phyloP scores from a whole-genome alignment of 2,329 filamentous ascomycete genomes.

The Penicillium sp. region DNA sequence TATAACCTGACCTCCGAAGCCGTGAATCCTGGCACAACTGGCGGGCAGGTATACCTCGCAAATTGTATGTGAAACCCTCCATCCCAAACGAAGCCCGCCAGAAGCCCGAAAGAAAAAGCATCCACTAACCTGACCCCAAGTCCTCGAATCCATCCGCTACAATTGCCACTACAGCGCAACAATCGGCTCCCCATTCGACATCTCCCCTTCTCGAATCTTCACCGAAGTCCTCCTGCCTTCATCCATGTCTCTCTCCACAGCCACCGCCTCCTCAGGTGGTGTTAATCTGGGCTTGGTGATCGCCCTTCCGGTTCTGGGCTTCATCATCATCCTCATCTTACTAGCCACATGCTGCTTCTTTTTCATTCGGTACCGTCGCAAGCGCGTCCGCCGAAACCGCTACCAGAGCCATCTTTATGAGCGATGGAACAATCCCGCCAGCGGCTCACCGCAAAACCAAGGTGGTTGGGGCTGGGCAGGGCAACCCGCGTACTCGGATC shows the following conservation, averaged over 20 bases:
- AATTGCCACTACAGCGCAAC: slow-evolving; percentile 43
- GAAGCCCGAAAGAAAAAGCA: background rate
- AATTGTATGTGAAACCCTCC: slow-evolving; percentile 40
- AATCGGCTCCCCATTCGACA: slow-evolving; percentile 37
- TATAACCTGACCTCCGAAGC: slow-evolving; percentile 39
- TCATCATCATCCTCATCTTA: slow-evolving; percentile 36
- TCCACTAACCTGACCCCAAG: slow-evolving; percentile 24
- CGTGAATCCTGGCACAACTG: slow-evolving; percentile 23
- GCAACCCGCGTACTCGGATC: background rate
- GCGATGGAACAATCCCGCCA: slow-evolving; percentile 36
- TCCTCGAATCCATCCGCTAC: slow-evolving; percentile 47
- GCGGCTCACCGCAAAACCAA: slow-evolving; percentile 26
- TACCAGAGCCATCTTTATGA: slow-evolving; percentile 31
- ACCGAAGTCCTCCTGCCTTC: slow-evolving; percentile 39
- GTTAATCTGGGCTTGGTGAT: slow-evolving; percentile 42
- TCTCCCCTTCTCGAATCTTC: slow-evolving; percentile 43
- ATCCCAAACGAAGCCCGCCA: background rate
- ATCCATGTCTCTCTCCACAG: slow-evolving; percentile 22
- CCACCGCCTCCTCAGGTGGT: slow-evolving; percentile 12
- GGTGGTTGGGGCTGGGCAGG: slow-evolving; percentile 25
- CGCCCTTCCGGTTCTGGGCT: slow-evolving; percentile 44
- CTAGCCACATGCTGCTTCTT: slow-evolving; percentile 41
- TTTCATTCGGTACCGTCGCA: slow-evolving; percentile 44
- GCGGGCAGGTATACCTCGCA: slow-evolving; percentile 33
- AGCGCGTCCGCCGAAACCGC: slow-evolving; percentile 29